Base-by-base conservation (phyloP, 495 filamentous ascomycete species). In the Penicillium canescens region DNA sequence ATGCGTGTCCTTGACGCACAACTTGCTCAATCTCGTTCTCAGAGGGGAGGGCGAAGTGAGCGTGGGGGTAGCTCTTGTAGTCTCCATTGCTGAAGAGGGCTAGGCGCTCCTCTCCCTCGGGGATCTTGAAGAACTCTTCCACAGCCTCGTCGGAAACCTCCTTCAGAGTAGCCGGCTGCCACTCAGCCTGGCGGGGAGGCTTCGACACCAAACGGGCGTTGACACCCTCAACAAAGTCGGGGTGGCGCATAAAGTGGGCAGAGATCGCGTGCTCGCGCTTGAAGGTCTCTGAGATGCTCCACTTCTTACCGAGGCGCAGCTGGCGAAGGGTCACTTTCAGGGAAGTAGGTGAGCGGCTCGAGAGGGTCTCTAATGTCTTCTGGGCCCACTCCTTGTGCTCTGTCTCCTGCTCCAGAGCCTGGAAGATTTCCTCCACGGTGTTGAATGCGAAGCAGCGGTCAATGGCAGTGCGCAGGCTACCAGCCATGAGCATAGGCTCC, bases 181-280 rank as follows among this genome's bases (percentile, higher is more conserved):
- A 97, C 37, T 72, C 68, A 3, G 88, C 82, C 23, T 72, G 71
- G 46, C 76, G 69, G 18, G 80, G 50, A 12, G 80, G 77, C 71
- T 90, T 89, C 31, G 80, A 76, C 56, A 92, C 79, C 21, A 98
- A 78, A 20, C 82, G 78, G 23, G 91, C 86, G 47, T 81, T 82
- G 39, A 98, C 92, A 36, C 94, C 94, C 68, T 90, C 86, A 41
- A 82, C 81, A 69, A 98, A 98, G 68, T 98, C 94, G 4, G 83
- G 86, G 62, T 90, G 83, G 31, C 71, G 66, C 93, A 98, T 96
- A 78, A 98, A 97, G 46, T 81, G 79, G 37, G 78, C 65, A 4
- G 94, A 90, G 34, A 98, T 85, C 56, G 83, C 75, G 69, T 91
- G 77, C 73, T 98, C 94, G 34, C 85, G 83, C 63, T 83, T 75